Conservation (phyloP, 75 land plant species). For the Adiantum capillusveneris region DNA sequence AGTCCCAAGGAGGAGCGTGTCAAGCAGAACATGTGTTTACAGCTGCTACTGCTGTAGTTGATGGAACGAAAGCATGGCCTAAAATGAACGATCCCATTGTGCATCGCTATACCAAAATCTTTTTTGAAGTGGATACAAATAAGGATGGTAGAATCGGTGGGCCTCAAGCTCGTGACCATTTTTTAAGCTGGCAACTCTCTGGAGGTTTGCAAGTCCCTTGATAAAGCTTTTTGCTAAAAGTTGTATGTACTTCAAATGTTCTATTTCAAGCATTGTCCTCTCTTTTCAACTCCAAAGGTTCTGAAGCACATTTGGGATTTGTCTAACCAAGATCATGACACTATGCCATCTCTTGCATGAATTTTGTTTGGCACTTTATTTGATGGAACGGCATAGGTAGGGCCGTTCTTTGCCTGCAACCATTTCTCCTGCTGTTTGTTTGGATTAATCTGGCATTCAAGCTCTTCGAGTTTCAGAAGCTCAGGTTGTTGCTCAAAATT, state of each 20-base stretch:
- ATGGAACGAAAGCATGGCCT: conserved; percentile 45
- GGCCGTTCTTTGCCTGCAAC: conserved; percentile 25
- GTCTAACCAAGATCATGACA: conserved; percentile 39
- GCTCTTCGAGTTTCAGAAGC: conserved; percentile 9
- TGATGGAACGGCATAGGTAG: conserved; percentile 38
- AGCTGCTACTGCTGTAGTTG: background rate
- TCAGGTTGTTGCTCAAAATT: conserved; percentile 6
- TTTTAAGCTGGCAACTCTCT: conserved; percentile 84
- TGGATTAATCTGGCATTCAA: conserved; percentile 1
- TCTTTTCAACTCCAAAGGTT: conserved; percentile 16
- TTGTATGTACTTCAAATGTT: too few relatives aligned
- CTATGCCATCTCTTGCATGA: conserved; percentile 41
- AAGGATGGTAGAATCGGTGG: conserved; percentile 93
- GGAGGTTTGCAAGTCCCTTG: conserved; percentile 52
- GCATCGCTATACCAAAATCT: conserved; percentile 65
- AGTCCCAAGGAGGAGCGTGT: background rate
- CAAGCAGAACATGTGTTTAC: background rate
- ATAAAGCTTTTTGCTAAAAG: too few relatives aligned
- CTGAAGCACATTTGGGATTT: conserved; percentile 42
- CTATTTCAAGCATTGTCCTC: too few relatives aligned
- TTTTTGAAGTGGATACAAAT: conserved; percentile 74
- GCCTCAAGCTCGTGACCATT: conserved; percentile 71
- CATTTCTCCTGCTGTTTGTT: background rate
- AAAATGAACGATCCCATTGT: conserved; percentile 54
- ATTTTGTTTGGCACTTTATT: conserved; percentile 38